Evolutionary conservation across 2,329 filamentous ascomycete species (phyloP).

Genomic region (Phaeosphaeria sp.): DNA sequence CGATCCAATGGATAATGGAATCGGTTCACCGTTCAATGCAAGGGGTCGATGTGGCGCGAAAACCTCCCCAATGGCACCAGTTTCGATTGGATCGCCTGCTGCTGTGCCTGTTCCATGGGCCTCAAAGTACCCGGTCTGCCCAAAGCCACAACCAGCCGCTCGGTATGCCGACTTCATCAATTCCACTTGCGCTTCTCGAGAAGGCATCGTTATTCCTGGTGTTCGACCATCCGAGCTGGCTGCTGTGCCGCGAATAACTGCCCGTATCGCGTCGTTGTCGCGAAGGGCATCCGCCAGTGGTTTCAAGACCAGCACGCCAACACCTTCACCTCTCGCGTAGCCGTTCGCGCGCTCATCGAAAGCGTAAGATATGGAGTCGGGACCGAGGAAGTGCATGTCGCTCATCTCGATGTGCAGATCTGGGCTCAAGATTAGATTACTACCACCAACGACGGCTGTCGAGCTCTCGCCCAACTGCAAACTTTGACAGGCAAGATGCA

Average conservation of each 20-base stretch:
- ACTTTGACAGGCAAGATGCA: slow-evolving; percentile 34
- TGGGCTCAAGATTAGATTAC: slow-evolving; percentile 28
- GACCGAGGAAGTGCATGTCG: slow-evolving; percentile 27
- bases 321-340: slow-evolving; percentile 69
- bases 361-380: slow-evolving; percentile 35
- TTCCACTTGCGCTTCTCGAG: slow-evolving; percentile 53
- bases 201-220: slow-evolving; percentile 31
- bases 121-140: slow-evolving; percentile 31
- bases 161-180: slow-evolving; percentile 42
- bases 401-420: slow-evolving; percentile 18
- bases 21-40: background rate
- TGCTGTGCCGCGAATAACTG: slow-evolving; percentile 35
- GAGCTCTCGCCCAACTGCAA: slow-evolving; percentile 30
- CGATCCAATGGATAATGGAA: slow-evolving; percentile 19
- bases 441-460: slow-evolving; percentile 22
- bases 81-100: slow-evolving; percentile 32
- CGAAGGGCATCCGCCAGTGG: slow-evolving; percentile 18
- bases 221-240: slow-evolving; percentile 26
- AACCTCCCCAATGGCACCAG: slow-evolving; percentile 12
- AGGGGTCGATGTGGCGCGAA: slow-evolving; percentile 10
- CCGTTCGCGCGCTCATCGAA: slow-evolving; percentile 65
- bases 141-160: slow-evolving; percentile 42
- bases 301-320: slow-evolving; percentile 43
- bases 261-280: slow-evolving; percentile 37
- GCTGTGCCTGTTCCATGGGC: slow-evolving; percentile 37